These are phyloP conservation scores for Candida pseudofarinosa DNA, from an alignment of 805 yeast genomes.

Conservation along the genomic window DNA sequence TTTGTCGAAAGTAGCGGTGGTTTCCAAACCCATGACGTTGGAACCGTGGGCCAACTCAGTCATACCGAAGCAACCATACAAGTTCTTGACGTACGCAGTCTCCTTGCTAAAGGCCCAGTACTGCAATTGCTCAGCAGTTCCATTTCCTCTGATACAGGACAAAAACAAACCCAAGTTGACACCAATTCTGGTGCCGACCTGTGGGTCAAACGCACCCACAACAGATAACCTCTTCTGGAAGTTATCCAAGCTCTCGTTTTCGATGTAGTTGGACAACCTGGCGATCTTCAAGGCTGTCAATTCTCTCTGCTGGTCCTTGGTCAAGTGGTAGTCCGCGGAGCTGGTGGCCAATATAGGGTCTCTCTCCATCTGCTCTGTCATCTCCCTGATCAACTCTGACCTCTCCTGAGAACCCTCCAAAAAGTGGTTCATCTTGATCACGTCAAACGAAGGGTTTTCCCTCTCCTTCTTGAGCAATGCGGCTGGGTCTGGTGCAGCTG, in stretches of 20 bases:
- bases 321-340: constrained; percentile 53
- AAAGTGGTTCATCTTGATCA: constrained; percentile 36
- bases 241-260: constrained; percentile 37
- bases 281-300: constrained; percentile 58
- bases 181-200: constrained; percentile 76
- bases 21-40: constrained; percentile 56
- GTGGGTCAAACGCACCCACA: constrained; percentile 70
- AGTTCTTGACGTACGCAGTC: constrained; percentile 52
- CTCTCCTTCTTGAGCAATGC: constrained; percentile 29
- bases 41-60: constrained; percentile 66
- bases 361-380: constrained; percentile 57
- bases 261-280: constrained; percentile 60
- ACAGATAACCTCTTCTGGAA: constrained; percentile 59
- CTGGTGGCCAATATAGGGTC: constrained; percentile 62
- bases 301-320: constrained; percentile 55
- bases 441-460: constrained; percentile 27
- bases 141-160: constrained; percentile 79
- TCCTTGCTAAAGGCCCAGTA: constrained; percentile 80
- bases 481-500: constrained; percentile 32
- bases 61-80: constrained; percentile 61
- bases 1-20: constrained; percentile 44
- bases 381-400: constrained; percentile 42
- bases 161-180: constrained; percentile 85
- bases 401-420: constrained; percentile 39
- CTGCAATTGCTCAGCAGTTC: constrained; percentile 75